These are phyloP conservation scores for Entoloma clypeatum DNA, from an alignment of 1,284 basidiomycete species.

Conservation along the genomic window DNA sequence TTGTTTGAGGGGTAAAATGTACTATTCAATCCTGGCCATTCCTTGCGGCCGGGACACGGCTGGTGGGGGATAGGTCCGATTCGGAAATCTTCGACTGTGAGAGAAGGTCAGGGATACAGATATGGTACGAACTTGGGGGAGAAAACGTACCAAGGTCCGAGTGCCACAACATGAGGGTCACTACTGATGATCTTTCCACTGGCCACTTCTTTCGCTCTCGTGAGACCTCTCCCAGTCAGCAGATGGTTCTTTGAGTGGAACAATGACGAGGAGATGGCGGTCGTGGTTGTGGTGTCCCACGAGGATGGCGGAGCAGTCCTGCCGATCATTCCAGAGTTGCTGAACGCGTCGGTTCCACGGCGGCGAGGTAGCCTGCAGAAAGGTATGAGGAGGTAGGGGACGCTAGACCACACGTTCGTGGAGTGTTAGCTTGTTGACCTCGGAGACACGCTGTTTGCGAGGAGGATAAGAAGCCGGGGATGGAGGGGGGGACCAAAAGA, in stretches of 20 bases:
- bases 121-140: no score
- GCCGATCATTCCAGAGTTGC: constrained; percentile 54
- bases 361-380: constrained; percentile 55
- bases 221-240: no score
- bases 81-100: no score
- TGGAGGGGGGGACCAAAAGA: constrained; percentile 45
- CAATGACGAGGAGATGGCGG: constrained; percentile 28
- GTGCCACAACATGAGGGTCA: no score
- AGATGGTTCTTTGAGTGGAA: constrained; percentile 12
- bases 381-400: constrained; percentile 64
- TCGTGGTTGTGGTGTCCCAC: constrained; percentile 68
- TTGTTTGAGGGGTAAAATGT: no score
- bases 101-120: no score
- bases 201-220: no score
- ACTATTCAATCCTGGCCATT: no score
- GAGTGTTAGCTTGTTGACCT: constrained; percentile 57
- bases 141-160: no score
- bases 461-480: constrained; percentile 29
- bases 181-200: no score
- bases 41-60: no score
- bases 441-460: constrained; percentile 37
- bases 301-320: constrained; percentile 86
- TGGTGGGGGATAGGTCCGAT: no score
- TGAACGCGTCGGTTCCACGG: constrained; percentile 30
- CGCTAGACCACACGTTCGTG: constrained; percentile 44